A percentile compares a stretch with the other conserved stretches of the same genome.
phyloP scores from a whole-genome alignment of 2,329 filamentous ascomycete species.

The Didymella lethalis region DNA sequence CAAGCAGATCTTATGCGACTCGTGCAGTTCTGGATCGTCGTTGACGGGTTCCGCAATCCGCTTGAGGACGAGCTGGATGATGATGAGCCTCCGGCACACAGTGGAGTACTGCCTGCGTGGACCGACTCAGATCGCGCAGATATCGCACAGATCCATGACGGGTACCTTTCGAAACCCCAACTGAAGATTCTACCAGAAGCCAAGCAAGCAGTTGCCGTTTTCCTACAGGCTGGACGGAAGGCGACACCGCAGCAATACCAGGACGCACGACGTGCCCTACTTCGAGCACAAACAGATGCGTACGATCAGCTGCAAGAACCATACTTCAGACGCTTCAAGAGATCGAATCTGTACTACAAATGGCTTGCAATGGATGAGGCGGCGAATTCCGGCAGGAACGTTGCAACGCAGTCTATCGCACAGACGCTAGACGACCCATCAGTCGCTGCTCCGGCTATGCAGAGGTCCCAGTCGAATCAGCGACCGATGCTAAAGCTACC shows the following conservation, averaged over 20 bases:
- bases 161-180: slow-evolving; percentile 83
- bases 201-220: slow-evolving; percentile 74
- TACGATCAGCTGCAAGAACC: slow-evolving; percentile 83
- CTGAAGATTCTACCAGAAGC: slow-evolving; percentile 77
- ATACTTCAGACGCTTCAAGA: slow-evolving; percentile 86
- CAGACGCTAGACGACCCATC: slow-evolving; percentile 39
- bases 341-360: slow-evolving; percentile 94
- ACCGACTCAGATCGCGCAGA: slow-evolving; percentile 85
- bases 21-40: slow-evolving; percentile 98
- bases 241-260: slow-evolving; percentile 85
- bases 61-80: slow-evolving; percentile 82
- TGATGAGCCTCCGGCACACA: slow-evolving; percentile 66
- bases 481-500: slow-evolving; percentile 40
- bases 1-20: slow-evolving; percentile 83
- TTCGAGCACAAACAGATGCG: slow-evolving; percentile 81
- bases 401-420: slow-evolving; percentile 37
- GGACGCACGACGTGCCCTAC: slow-evolving; percentile 78
- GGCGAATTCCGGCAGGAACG: slow-evolving; percentile 44
- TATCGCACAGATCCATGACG: slow-evolving; percentile 88
- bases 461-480: slow-evolving; percentile 57
- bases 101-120: slow-evolving; percentile 66
- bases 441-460: slow-evolving; percentile 47
- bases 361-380: slow-evolving; percentile 87
- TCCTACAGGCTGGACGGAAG: slow-evolving; percentile 77
- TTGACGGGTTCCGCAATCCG: slow-evolving; percentile 94